Conservation (phyloP, 768 basidiomycete genomes). For the Daedaleopsis sinensis region DNA sequence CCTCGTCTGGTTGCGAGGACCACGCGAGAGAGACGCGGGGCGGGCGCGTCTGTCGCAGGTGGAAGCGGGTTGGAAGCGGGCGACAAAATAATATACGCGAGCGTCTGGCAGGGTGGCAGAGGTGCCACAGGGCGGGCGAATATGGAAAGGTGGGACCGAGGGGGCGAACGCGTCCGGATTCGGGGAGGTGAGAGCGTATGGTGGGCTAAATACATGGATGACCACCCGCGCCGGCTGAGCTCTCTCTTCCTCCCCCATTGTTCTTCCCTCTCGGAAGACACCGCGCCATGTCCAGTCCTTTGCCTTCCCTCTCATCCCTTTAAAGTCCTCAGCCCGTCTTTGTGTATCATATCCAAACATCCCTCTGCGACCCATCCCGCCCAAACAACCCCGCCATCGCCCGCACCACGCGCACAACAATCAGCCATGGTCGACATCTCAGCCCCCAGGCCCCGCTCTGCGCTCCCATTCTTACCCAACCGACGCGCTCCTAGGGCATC, state of each 20-base stretch:
- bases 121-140: not conserved
- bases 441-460: conserved; percentile 36
- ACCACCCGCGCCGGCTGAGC: not conserved
- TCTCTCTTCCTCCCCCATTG: conserved; percentile 24
- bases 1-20: conserved; percentile 1
- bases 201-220: not conserved
- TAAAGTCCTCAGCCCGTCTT: conserved; percentile 38
- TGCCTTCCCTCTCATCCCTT: conserved; percentile 25
- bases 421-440: not conserved
- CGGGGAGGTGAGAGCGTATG: not conserved
- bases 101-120: not conserved
- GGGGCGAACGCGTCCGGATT: not conserved
- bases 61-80: too few relatives aligned
- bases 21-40: not conserved
- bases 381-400: not conserved
- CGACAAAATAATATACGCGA: too few relatives aligned
- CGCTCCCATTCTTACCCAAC: conserved; percentile 14
- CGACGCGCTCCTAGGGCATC: conserved; percentile 10
- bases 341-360: conserved; percentile 18
- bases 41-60: too few relatives aligned
- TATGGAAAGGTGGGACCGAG: not conserved
- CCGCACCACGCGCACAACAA: conserved; percentile 10
- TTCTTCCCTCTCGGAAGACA: conserved; percentile 18
- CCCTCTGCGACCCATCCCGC: not conserved
- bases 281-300: conserved; percentile 27